Evolutionary conservation across 441 rosid species (phyloP).

Genomic region (Populus trichocarpa): DNA sequence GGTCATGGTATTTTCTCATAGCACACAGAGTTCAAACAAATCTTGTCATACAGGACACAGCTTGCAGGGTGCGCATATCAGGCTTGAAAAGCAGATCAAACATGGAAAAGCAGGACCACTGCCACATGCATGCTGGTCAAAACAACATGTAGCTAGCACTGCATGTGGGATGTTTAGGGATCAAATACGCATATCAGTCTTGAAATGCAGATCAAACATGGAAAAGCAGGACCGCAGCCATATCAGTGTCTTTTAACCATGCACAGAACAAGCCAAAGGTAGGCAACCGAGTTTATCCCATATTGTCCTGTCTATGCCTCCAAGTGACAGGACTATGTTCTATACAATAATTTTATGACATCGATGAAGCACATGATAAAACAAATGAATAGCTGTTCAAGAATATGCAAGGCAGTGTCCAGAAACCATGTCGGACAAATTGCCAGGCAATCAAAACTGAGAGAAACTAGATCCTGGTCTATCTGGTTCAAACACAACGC

Average conservation of each 20-base stretch:
- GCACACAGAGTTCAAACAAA: background rate
- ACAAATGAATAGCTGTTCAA: background rate
- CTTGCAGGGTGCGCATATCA: background rate
- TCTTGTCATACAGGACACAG: background rate
- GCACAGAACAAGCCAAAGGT: background rate
- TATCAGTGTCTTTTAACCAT: background rate
- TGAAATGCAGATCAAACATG: too few relatives aligned
- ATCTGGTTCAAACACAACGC: background rate
- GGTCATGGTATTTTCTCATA: background rate
- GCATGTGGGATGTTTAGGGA: constrained; percentile 1
- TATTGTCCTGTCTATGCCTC: background rate
- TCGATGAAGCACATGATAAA: background rate
- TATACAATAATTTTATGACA: background rate
- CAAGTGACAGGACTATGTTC: background rate
- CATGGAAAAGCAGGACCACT: background rate
- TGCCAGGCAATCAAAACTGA: background rate
- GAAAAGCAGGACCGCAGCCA: too few relatives aligned
- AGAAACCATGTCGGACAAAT: background rate
- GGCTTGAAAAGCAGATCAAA: background rate
- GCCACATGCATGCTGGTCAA: background rate
- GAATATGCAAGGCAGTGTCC: background rate
- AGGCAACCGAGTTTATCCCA: background rate
- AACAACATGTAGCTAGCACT: background rate
- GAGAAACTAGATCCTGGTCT: background rate
- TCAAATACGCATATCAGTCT: background rate